A percentile compares a stretch with the other conserved stretches of the same genome.
phyloP scores from a whole-genome alignment of 495 filamentous ascomycete genomes.

The Lophiotrema nucula region DNA sequence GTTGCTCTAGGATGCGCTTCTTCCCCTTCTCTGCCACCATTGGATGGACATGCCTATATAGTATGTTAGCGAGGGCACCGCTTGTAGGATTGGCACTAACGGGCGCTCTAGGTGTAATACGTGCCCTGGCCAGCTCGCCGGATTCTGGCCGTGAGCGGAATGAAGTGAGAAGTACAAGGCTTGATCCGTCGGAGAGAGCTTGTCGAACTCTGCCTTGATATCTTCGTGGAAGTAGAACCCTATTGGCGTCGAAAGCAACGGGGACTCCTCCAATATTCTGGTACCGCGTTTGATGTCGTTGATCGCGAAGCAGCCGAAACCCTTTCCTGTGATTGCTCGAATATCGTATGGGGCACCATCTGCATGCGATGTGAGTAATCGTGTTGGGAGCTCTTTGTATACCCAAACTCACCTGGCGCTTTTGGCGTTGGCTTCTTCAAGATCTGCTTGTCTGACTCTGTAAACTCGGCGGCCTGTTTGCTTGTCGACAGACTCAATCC shows the following conservation, averaged over 20 bases:
- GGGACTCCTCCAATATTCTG: conserved; percentile 65
- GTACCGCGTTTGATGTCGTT: conserved; percentile 37
- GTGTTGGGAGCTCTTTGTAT: background rate
- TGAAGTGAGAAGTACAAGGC: conserved; percentile 32
- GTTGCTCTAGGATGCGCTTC: conserved; percentile 27
- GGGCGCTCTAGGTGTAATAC: no score
- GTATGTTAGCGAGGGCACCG: no score
- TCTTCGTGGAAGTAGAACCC: conserved; percentile 45
- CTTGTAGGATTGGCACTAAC: no score
- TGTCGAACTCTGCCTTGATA: conserved; percentile 27
- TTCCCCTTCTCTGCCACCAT: conserved; percentile 9
- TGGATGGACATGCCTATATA: no score
- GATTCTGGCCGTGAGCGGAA: conserved; percentile 32
- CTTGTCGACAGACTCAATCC: no score
- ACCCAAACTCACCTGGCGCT: background rate
- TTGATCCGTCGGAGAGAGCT: conserved; percentile 25
- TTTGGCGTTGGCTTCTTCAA: background rate
- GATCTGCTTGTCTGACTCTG: no score
- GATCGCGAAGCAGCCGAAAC: conserved; percentile 41
- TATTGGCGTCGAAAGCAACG: conserved; percentile 61
- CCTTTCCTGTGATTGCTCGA: conserved; percentile 28
- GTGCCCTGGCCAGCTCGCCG: conserved; percentile 11
- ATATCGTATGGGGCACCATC: conserved; percentile 11
- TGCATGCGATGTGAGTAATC: background rate
- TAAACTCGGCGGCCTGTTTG: no score